Evolutionary conservation across 176 grass and related monocot species (phyloP).

Genomic region (Zizania latifolia): DNA sequence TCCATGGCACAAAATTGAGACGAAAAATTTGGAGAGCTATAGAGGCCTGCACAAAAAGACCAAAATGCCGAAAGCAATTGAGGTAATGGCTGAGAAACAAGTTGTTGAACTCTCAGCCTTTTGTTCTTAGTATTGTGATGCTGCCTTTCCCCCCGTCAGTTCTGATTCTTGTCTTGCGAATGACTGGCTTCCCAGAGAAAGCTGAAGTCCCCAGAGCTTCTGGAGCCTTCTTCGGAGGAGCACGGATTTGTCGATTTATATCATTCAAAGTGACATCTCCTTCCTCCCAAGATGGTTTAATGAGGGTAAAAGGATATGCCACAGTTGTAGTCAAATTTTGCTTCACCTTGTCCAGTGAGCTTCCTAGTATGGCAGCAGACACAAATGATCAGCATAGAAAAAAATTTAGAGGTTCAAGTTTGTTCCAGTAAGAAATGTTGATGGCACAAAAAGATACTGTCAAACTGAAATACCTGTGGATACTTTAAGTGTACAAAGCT

Average conservation of each 20-base stretch:
- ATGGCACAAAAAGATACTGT: slow-evolving; percentile 3
- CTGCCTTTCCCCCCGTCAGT: slow-evolving; percentile 89
- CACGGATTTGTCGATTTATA: slow-evolving; percentile 66
- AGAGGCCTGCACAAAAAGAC: slow-evolving; percentile 69
- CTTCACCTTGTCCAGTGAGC: slow-evolving; percentile 41
- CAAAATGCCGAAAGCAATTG: slow-evolving; percentile 25
- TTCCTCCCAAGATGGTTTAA: slow-evolving; percentile 78
- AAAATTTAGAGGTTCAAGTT: not conserved
- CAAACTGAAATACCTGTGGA: slow-evolving; percentile 63
- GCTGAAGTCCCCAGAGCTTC: slow-evolving; percentile 55
- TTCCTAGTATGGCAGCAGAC: slow-evolving; percentile 23
- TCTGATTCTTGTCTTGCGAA: slow-evolving; percentile 81
- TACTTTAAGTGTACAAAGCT: slow-evolving; percentile 59
- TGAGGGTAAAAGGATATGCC: slow-evolving; percentile 78
- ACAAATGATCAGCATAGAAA: slow-evolving; percentile 9
- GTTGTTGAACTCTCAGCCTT: slow-evolving; percentile 39
- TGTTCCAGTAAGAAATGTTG: slow-evolving; percentile 5
- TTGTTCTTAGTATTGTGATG: slow-evolving; percentile 93
- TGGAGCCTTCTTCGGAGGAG: slow-evolving; percentile 42
- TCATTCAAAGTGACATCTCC: slow-evolving; percentile 68
- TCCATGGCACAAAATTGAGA: slow-evolving; percentile 12
- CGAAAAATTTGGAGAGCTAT: slow-evolving; percentile 3
- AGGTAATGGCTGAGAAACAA: slow-evolving; percentile 27
- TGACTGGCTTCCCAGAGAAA: slow-evolving; percentile 82
- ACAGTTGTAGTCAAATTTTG: slow-evolving; percentile 61